Base-by-base conservation (phyloP, 2,329 filamentous ascomycete species). In the Hypoxylon sp. region DNA sequence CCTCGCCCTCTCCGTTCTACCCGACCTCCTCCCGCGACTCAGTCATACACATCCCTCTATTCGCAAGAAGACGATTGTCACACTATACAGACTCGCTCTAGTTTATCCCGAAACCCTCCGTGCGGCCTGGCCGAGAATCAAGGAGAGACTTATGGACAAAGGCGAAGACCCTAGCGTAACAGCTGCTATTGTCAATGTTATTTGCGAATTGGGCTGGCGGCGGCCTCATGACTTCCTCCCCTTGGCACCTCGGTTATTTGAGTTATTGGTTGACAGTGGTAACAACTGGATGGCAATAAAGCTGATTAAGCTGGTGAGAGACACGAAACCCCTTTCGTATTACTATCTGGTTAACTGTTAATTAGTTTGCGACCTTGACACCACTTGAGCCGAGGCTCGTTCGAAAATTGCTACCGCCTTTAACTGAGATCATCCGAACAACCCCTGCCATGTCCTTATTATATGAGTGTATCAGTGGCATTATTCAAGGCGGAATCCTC, bases 261-360 rank as follows among this genome's bases (percentile, higher is more conserved):
- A 98, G 77, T 86, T 99, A 17, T 84, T 99, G 26, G 94, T 98
- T 11, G 92, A 97, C 67, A 91, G 94, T 62, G 92, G 92, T 39
- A 98, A 99, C 81, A 99, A 99, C 80, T 99, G 96, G 96, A 98
- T 99, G 95, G 94, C 94, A 66, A 99, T 99, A 78, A 99, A 99
- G 80, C 89, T 99, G 70, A 98, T 99, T 79, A 99, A 99, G 82
- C 87, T 99, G 70, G 93, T 95, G 80, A 73, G 88, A 6, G 17
- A 14, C 37, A 73, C 79, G 22, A 1, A 13, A 5, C 17, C 11
- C n/a, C 37, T 50, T 10, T 26, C 22, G 6, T 39, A 69, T 9
- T 53, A 10, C 22, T 17, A 19, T 44, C n/a, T 22, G 5, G 39
- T 81, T 78, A 51, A 80, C 54, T 11, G 54, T 35, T 6, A 26